Evolutionary conservation across 129 eudicot species (phyloP).

Genomic region (Helianthus tuberosus): DNA sequence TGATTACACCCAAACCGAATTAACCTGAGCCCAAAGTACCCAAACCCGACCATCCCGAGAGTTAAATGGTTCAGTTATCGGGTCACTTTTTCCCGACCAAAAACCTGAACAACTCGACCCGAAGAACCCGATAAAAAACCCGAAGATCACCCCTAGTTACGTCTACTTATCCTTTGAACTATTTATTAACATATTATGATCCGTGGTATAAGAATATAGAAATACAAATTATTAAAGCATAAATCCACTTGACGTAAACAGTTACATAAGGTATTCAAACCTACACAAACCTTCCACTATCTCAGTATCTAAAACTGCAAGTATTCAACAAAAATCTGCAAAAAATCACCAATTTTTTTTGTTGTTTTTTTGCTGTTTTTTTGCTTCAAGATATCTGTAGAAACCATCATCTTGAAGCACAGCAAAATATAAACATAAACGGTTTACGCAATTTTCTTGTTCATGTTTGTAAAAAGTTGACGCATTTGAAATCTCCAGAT

Average conservation of each 20-base stretch:
- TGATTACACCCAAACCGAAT: no score
- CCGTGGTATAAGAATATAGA: neutral
- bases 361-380: neutral
- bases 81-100: no score
- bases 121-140: no score
- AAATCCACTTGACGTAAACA: neutral
- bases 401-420: neutral
- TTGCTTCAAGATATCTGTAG: neutral
- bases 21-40: no score
- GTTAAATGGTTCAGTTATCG: no score
- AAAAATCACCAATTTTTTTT: neutral
- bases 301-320: neutral
- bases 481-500: conserved; percentile 87
- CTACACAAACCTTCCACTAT: neutral
- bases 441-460: conserved; percentile 54
- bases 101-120: no score
- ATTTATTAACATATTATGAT: no score
- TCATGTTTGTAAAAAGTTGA: conserved; percentile 62
- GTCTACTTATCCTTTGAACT: no score
- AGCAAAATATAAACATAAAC: neutral
- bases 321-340: neutral
- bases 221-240: neutral
- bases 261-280: neutral
- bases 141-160: no score
- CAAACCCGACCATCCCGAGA: no score